A percentile compares a stretch with the other conserved stretches of the same genome.
Conservation (phyloP, 441 rosid genomes). For the Pelargonium citronellum region DNA sequence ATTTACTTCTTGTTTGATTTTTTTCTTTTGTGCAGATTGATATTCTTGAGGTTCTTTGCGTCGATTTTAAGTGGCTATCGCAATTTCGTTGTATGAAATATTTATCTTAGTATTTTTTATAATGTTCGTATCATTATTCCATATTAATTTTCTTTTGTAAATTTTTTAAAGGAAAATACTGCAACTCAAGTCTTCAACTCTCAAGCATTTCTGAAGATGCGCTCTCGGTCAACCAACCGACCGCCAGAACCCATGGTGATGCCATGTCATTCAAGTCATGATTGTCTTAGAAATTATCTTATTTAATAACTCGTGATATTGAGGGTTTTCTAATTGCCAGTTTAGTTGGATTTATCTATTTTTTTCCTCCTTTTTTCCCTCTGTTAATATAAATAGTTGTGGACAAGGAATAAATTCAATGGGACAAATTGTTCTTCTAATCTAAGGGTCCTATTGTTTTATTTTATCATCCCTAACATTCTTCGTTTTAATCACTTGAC, state of each 20-base stretch:
- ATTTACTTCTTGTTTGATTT: not conserved
- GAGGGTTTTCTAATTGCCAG: not conserved
- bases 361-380: not conserved
- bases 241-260: constrained; percentile 90
- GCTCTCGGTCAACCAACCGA: constrained; percentile 84
- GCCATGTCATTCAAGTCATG: constrained; percentile 15
- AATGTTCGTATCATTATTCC: not conserved
- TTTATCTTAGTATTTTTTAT: constrained; percentile 18
- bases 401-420: not conserved
- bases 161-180: constrained; percentile 59
- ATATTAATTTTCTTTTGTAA: constrained; percentile 7
- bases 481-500: not conserved
- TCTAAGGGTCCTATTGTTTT: constrained; percentile 3
- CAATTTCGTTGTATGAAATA: constrained; percentile 76
- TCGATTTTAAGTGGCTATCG: constrained; percentile 86
- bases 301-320: not conserved
- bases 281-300: constrained; percentile 6
- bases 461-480: not conserved
- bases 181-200: constrained; percentile 60
- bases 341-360: not conserved
- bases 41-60: constrained; percentile 88
- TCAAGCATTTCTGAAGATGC: constrained; percentile 88
- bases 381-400: not conserved
- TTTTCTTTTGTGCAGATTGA: constrained; percentile 43
- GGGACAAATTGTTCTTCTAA: not conserved